These are phyloP conservation scores for Setomelanomma holmii DNA, from an alignment of 2,329 filamentous ascomycete genomes.

Conservation along the genomic window DNA sequence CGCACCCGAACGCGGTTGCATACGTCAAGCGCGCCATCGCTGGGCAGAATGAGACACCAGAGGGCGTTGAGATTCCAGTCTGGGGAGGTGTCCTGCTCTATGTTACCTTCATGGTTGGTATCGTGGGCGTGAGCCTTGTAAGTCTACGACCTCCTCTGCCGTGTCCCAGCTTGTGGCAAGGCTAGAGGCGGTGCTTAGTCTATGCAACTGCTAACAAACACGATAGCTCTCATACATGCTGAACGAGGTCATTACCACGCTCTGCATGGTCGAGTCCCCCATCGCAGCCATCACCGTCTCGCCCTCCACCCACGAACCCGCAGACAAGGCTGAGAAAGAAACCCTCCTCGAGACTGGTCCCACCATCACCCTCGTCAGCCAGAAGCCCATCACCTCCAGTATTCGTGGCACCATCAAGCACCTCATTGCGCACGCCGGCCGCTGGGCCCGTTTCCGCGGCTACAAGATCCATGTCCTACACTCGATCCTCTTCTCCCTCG, in stretches of 20 bases:
- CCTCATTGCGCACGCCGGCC: conserved; percentile 69
- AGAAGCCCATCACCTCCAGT: conserved; percentile 67
- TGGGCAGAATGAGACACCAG: conserved; percentile 7
- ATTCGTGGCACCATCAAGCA: conserved; percentile 66
- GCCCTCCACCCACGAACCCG: conserved; percentile 54
- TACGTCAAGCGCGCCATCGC: conserved; percentile 38
- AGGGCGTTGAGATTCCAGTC: conserved; percentile 33
- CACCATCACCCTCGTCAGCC: conserved; percentile 54
- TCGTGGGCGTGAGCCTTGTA: conserved; percentile 53
- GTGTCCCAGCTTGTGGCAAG: too few relatives aligned
- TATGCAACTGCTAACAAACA: conserved; percentile 8
- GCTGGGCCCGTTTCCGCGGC: conserved; percentile 73
- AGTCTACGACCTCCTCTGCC: conserved; percentile 19
- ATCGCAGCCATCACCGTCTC: conserved; percentile 58
- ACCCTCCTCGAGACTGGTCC: conserved; percentile 49
- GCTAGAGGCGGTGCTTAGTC: too few relatives aligned
- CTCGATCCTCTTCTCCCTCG: conserved; percentile 43
- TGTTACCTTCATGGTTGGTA: conserved; percentile 48
- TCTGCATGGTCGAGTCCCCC: conserved; percentile 70
- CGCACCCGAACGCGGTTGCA: conserved; percentile 30
- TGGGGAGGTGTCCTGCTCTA: conserved; percentile 40
- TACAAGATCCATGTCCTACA: conserved; percentile 57
- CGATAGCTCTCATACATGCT: conserved; percentile 62
- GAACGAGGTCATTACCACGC: conserved; percentile 64
- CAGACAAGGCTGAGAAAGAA: conserved; percentile 51